Evolutionary conservation across 768 basidiomycete genomes (phyloP).

Genomic region (Trametes sanguinea): DNA sequence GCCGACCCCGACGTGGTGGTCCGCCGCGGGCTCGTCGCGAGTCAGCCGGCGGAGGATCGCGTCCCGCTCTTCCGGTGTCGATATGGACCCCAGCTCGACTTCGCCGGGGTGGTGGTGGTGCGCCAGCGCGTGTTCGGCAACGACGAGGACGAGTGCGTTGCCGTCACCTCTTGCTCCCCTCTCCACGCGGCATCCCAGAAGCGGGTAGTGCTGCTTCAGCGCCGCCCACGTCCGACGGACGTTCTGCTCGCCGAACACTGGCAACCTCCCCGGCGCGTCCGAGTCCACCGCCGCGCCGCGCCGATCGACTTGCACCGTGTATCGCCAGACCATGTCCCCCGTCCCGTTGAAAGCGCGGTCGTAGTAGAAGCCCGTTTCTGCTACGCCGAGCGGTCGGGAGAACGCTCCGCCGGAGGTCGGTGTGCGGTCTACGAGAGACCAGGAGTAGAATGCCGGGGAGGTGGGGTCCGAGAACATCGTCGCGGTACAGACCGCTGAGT

Average conservation of each 20-base stretch:
- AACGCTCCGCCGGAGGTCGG: constrained; percentile 16
- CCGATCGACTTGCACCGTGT: constrained; percentile 32
- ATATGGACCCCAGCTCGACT: constrained; percentile 37
- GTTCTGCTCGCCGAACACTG: constrained; percentile 35
- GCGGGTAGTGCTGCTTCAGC: constrained; percentile 51
- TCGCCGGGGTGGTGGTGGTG: constrained; percentile 38
- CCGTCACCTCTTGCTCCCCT: constrained; percentile 28
- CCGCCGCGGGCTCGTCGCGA: constrained; percentile 35
- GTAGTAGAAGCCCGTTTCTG: constrained; percentile 28
- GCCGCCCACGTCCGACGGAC: constrained; percentile 46
- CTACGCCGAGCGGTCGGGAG: constrained; percentile 25
- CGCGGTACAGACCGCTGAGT: no score
- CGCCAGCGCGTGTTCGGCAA: constrained; percentile 41
- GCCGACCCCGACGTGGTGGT: constrained; percentile 43
- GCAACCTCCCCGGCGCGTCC: no score
- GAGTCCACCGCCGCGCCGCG: constrained; percentile 17
- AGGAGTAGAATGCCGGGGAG: no score
- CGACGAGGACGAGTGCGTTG: constrained; percentile 40
- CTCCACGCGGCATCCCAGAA: constrained; percentile 47
- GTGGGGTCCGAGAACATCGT: no score
- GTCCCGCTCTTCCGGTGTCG: constrained; percentile 39
- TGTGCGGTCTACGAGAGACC: no score
- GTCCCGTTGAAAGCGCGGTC: constrained; percentile 35
- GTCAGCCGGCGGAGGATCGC: constrained; percentile 33
- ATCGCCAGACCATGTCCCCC: constrained; percentile 43